Evolutionary conservation across 768 basidiomycete genomes (phyloP), one percentile per base, ranked within the genome.

Genomic region (Mycena belliarum): DNA sequence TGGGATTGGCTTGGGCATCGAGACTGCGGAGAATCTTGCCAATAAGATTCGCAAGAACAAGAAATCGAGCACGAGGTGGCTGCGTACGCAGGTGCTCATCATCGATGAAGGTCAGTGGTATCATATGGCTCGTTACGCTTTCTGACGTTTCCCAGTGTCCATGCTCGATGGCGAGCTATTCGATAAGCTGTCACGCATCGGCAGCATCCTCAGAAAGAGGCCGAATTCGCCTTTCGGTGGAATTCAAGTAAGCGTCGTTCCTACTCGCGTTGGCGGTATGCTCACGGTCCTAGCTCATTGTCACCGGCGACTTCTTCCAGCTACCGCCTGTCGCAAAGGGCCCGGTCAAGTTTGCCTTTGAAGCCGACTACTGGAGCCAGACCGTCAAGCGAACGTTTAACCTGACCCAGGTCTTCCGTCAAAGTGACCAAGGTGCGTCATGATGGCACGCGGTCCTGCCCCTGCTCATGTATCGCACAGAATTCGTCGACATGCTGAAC

Each of bases 301-400:
- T 98, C 23, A 96, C 95, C 2, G 97, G 97, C 9, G 97, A 99
- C 69, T 98, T 98, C 76, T 98, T 98, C 76, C 96, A 99, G 70
- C 82, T 99, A 6, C 97, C 97, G 0, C 97, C 97, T 2, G 95
- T 98, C 0, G 77, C 78, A 8, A 95, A 87, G 69, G 67, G 68
- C n/a, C 69, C 69, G 0, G 83, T 91, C 41, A 93, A 87, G 66
- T 98, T 98, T 66, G 93, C 93, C 1, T 99, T 99, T 67, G 95
- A 99, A 67, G 95, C 94, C 0, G 73, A 82, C 18, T 71, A 74
- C 52, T 98, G 97, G 97, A 74, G 72, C 33, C 73, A 87, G 62
- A 76, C 87, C 4, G 83, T 99, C 63, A 76, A 87, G 57, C 80
- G 87, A 60, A 94, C 89, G 0, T 95, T 93, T 69, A 98, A 98